Evolutionary conservation across 306 rosid species (phyloP).

Genomic region (Sindora glabra): DNA sequence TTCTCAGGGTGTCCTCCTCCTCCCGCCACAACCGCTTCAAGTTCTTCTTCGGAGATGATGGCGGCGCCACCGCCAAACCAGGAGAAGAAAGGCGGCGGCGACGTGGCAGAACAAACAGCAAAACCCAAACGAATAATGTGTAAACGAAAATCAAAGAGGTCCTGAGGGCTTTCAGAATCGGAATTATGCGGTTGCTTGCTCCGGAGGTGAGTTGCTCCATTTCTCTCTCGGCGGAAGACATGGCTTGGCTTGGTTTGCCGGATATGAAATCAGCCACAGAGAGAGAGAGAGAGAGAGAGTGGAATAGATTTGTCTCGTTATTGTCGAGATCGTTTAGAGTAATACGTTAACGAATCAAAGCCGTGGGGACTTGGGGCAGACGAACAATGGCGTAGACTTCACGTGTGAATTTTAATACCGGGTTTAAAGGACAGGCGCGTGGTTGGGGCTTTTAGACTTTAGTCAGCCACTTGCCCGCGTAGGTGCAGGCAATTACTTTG

Average conservation of each 20-base stretch:
- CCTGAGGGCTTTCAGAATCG: conserved; percentile 56
- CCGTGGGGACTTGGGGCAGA: not conserved
- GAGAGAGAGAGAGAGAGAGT: not conserved
- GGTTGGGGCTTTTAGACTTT: too few species aligned
- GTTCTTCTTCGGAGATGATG: conserved; percentile 38
- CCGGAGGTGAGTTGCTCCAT: conserved; percentile 95
- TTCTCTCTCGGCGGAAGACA: conserved; percentile 44
- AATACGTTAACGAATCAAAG: not conserved
- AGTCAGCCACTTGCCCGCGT: too few species aligned
- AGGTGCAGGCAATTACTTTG: too few species aligned
- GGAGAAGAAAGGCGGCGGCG: conserved; percentile 31
- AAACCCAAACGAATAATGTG: conserved; percentile 51
- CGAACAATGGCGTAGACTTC: not conserved
- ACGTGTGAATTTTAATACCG: too few species aligned
- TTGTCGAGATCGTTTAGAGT: not conserved
- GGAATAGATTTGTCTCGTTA: not conserved
- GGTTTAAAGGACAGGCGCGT: too few species aligned
- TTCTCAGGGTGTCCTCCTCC: conserved; percentile 70
- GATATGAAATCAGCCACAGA: not conserved
- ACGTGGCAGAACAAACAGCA: conserved; percentile 50
- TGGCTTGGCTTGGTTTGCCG: too few species aligned
- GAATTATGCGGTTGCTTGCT: conserved; percentile 95
- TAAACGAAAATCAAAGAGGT: conserved; percentile 49
- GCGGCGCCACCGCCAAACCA: not conserved
- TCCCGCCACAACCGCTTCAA: conserved; percentile 45